Evolutionary conservation across 768 basidiomycete genomes (phyloP).

Genomic region (Tricholoma terreum): DNA sequence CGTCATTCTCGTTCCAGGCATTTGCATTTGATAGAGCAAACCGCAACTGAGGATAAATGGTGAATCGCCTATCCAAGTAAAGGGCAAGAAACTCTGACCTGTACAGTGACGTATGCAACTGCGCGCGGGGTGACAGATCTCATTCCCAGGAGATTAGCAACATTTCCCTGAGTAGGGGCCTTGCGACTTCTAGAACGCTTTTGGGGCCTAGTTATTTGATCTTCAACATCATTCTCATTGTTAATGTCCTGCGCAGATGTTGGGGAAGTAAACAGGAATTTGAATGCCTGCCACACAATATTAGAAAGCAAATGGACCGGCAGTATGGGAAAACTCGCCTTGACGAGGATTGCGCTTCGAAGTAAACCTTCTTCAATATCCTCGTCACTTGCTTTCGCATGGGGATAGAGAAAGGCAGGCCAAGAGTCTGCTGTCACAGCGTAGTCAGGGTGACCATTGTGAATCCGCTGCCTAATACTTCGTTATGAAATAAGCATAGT

Average conservation of each 20-base stretch:
- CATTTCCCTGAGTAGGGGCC: background rate
- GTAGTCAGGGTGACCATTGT: conserved; percentile 8
- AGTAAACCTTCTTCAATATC: conserved; percentile 11
- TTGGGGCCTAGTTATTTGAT: background rate
- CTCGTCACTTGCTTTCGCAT: background rate
- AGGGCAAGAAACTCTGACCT: conserved; percentile 12
- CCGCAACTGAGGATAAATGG: conserved; percentile 2
- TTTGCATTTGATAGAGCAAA: conserved; percentile 10
- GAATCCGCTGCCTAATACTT: conserved; percentile 1
- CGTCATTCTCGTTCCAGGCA: conserved; percentile 11
- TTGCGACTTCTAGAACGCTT: background rate
- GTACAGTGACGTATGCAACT: conserved; percentile 23
- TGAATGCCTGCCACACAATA: conserved; percentile 10
- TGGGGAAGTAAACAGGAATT: conserved; percentile 18
- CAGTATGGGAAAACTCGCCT: conserved; percentile 5
- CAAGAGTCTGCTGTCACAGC: conserved; percentile 9
- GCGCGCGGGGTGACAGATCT: conserved; percentile 13
- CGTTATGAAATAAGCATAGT: background rate
- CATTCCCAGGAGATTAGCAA: conserved; percentile 10
- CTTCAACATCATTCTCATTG: background rate
- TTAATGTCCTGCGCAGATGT: conserved; percentile 8
- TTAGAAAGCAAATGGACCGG: conserved; percentile 6
- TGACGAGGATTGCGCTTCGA: conserved; percentile 7
- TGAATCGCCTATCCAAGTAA: background rate
- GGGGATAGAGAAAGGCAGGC: conserved; percentile 8